Base-by-base conservation (phyloP, 768 basidiomycete species). In the Royoungia palumana region DNA sequence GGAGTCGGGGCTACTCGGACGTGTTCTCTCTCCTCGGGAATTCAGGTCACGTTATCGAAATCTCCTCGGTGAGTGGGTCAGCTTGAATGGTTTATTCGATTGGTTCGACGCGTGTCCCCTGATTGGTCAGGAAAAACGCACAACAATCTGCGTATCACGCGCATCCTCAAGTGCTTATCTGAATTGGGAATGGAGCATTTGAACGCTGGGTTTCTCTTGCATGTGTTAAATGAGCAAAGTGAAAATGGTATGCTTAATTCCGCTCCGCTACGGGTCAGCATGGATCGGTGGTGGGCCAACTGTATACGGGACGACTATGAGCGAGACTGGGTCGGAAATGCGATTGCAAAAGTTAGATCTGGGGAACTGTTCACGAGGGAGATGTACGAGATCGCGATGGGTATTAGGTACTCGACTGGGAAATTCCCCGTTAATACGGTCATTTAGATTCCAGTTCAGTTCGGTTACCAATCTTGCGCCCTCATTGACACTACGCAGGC, bases 231-330 rank as follows among this genome's bases (percentile, higher is more conserved):
- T 56, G 83, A 88, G 60, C 87, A 87, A 60, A 85, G 82, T 57
- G 80, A 84, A 61, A 61, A 70, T 19, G 68, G 71, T 25, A 67
- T 75, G 58, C 71, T 89, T 36, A 71, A 79, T 57, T 70, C 76
- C n/a, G 55, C 58, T 10, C 65, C 66, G 11, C 68, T 87, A 41
- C 62, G 65, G 41, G 66, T 68, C 54, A 88, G 87, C 62, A 87
- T 88, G 85, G 87, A 87, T 52, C 70, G 73, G 48, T 89, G 84
- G 82, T 88, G 87, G 87, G 79, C 80, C 17, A 85, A 85, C 57
- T 89, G 86, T 60, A 68, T 87, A 43, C 72, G 87, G 51, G 74
- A 83, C 53, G 73, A 75, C n/a, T 67, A 71, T 50, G 82, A 85
- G 53, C 72, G 85, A 53, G 60, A 66, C 21, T 82, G 78, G 76